Evolutionary conservation across 805 yeast genomes (phyloP), one percentile per base, ranked within the genome.

Genomic region (Metschnikowia peoriensis): DNA sequence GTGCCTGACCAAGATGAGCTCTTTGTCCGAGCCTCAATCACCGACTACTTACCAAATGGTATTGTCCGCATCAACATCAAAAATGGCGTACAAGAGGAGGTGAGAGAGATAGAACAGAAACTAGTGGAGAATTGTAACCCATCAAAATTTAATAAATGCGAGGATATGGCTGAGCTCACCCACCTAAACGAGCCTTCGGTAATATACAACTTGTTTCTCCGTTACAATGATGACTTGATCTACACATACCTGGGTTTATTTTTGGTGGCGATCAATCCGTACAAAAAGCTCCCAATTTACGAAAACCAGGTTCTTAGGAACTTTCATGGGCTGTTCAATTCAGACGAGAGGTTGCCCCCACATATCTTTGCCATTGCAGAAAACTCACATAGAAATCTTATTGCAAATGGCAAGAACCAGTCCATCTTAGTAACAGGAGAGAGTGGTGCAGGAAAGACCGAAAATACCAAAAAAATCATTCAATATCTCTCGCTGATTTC

Each of bases 391-490:
- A 81, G 89, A 56, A 88, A 85, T 61, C 73, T 94, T 66, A 72
- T 89, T 11, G 75, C 79, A 11, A 85, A 87, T 57, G 77, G 74
- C 47, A 84, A 83, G 61, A 87, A 92, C 67, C 99, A 94, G 72
- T 85, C 96, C 11, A 90, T 94, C 50, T 75, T 94, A 46, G 97
- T 94, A n/a, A 94, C 99, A 0, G 99, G 99, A 58, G 99, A 94
- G 66, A 87, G 96, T 27, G 99, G 99, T 59, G 99, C 99, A 0
- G 99, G 99, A 49, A 94, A 94, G 66, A 94, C 99, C 0, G 99
- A 94, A 71, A 94, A 90, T 61, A 94, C 99, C 5, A 94, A 94
- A 68, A 91, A 88, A 65, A 91, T 94, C 50, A 86, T 94, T 54
- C 97, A 92, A 67, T 94, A 91, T 67, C 77, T 94, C 51, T 89